phyloP scores from a whole-genome alignment of 495 filamentous ascomycete genomes.

The Talaromyces adpressus region DNA sequence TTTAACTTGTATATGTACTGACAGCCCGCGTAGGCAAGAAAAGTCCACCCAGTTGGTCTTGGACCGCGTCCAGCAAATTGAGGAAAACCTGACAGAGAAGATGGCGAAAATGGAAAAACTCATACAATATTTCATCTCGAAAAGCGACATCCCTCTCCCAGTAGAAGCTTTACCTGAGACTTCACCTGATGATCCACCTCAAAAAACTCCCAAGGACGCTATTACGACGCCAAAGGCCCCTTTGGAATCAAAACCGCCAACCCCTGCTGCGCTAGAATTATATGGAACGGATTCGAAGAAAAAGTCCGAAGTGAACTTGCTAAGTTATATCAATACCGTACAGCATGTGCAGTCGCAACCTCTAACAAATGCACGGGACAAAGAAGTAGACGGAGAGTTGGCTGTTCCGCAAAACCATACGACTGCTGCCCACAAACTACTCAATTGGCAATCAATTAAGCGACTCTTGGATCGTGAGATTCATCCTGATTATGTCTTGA shows the following conservation, averaged over 20 bases:
- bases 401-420: slow-evolving; percentile 73
- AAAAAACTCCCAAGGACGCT: slow-evolving; percentile 5
- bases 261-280: background rate
- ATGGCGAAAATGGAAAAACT: background rate
- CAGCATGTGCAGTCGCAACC: background rate
- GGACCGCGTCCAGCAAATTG: slow-evolving; percentile 23
- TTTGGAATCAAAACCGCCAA: background rate
- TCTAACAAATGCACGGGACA: background rate
- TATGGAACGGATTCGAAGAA: background rate
- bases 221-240: background rate
- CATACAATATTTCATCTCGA: background rate
- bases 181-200: slow-evolving; percentile 5
- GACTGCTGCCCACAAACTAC: slow-evolving; percentile 69
- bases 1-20: background rate
- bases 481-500: slow-evolving; percentile 61
- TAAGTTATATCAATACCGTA: slow-evolving; percentile 10
- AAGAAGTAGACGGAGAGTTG: slow-evolving; percentile 41
- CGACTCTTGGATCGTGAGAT: slow-evolving; percentile 44
- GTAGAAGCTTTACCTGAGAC: slow-evolving; percentile 3
- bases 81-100: slow-evolving; percentile 17
- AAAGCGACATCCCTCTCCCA: background rate
- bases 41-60: slow-evolving; percentile 32
- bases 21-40: slow-evolving; percentile 25
- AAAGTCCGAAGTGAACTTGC: background rate
- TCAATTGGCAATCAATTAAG: slow-evolving; percentile 63